Percentiles rank a stretch among this genome's conserved stretches.
Evolutionary conservation across 78 protist species (phyloP).

Genomic region (Paratrimastix pyriformis): DNA sequence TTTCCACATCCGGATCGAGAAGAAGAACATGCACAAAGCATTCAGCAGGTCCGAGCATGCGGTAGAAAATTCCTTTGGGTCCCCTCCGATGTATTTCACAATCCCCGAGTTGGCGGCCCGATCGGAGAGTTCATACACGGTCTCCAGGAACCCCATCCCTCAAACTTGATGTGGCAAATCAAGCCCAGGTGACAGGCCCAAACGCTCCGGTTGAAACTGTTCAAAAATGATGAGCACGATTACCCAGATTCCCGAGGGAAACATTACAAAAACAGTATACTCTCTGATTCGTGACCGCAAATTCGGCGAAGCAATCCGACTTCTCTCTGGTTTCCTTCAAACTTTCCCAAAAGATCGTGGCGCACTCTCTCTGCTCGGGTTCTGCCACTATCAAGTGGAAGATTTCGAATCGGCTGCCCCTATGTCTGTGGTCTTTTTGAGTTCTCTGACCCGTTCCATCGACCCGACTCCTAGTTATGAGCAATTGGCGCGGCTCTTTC

Average conservation of each 20-base stretch:
- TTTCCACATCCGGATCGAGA: too few species aligned
- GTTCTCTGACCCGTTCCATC: background rate
- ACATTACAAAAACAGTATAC: conserved; percentile 26
- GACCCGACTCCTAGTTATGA: conserved; percentile 6
- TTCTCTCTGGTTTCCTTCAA: background rate
- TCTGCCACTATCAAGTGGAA: conserved; percentile 47
- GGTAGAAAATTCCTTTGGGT: too few species aligned
- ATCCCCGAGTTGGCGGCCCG: too few species aligned
- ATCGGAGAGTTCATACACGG: too few species aligned
- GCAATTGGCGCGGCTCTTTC: conserved; percentile 19
- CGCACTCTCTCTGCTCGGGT: conserved; percentile 60
- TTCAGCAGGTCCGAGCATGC: too few species aligned
- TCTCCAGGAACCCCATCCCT: too few species aligned
- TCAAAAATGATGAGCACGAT: too few species aligned
- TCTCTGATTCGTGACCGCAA: conserved; percentile 27
- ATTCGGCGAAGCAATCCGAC: conserved; percentile 35
- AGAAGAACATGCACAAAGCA: too few species aligned
- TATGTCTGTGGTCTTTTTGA: background rate
- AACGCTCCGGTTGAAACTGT: too few species aligned
- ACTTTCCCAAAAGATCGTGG: conserved; percentile 53
- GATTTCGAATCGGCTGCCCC: conserved; percentile 46
- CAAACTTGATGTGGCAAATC: too few species aligned
- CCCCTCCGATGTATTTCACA: too few species aligned
- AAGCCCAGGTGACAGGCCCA: too few species aligned
- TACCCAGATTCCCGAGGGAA: background rate